Conservation (phyloP, 805 yeast genomes). For the Pichia rugopelliculosa region DNA sequence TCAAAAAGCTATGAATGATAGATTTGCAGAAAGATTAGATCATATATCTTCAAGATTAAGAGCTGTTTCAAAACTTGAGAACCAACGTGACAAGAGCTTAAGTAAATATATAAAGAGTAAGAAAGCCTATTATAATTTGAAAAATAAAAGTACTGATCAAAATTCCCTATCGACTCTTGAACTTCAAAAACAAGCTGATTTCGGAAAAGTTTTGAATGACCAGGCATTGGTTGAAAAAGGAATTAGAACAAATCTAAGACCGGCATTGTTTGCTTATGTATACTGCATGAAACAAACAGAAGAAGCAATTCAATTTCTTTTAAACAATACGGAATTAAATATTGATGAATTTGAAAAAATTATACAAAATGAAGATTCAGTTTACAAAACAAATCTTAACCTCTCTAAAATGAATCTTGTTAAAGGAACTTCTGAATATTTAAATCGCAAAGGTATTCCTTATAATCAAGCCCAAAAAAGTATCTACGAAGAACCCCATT, state of each 20-base stretch:
- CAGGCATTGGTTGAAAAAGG: background rate
- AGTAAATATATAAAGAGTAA: background rate
- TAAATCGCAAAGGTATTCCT: background rate
- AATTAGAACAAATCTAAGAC: background rate
- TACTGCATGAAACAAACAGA: background rate
- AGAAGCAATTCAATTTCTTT: background rate
- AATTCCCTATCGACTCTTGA: background rate
- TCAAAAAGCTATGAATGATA: background rate
- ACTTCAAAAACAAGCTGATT: background rate
- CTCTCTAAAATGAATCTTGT: background rate
- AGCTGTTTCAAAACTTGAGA: background rate
- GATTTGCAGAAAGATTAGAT: background rate
- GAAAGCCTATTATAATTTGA: background rate
- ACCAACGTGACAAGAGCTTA: background rate
- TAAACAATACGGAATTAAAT: background rate
- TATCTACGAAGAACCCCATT: background rate
- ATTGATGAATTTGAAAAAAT: background rate
- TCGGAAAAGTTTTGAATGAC: background rate
- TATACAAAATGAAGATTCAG: background rate
- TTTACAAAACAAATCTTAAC: background rate
- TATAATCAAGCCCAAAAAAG: background rate
- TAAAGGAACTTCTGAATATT: background rate
- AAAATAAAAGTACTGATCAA: conserved; percentile 2
- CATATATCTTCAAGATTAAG: background rate
- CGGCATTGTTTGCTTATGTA: background rate